Evolutionary conservation across 345 rosid genomes (phyloP).

Genomic region (Camelina sativa): DNA sequence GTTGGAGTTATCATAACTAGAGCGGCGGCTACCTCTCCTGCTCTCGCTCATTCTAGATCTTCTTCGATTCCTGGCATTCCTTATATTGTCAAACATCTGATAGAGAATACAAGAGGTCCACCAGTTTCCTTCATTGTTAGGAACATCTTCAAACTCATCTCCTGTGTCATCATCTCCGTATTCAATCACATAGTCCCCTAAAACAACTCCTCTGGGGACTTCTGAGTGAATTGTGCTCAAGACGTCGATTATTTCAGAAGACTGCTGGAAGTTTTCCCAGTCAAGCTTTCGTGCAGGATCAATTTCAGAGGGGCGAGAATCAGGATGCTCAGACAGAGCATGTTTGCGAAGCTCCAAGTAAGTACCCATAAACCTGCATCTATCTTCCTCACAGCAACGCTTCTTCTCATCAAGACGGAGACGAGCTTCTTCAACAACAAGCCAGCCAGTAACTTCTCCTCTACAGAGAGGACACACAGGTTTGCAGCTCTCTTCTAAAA

Average conservation of each 20-base stretch:
- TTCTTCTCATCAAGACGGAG: conserved; percentile 68
- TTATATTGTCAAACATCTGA: conserved; percentile 85
- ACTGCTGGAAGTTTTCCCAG: conserved; percentile 98
- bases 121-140: conserved; percentile 79
- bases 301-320: conserved; percentile 83
- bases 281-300: conserved; percentile 93
- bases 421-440: conserved; percentile 74
- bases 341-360: conserved; percentile 70
- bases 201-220: conserved; percentile 90
- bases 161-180: conserved; percentile 89
- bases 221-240: conserved; percentile 97
- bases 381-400: conserved; percentile 80
- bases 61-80: conserved; percentile 86
- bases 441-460: conserved; percentile 93
- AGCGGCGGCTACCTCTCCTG: conserved; percentile 75
- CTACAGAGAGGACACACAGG: conserved; percentile 91
- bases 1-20: conserved; percentile 71
- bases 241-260: conserved; percentile 92
- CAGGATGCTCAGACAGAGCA: conserved; percentile 81
- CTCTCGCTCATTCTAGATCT: conserved; percentile 73
- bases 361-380: conserved; percentile 67
- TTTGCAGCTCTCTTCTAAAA: conserved; percentile 53
- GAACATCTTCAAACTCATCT: conserved; percentile 90
- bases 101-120: conserved; percentile 95
- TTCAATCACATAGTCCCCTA: conserved; percentile 97